Conservation (phyloP, 2,329 filamentous ascomycete genomes). For the Berkeleyomyces rouxiae region DNA sequence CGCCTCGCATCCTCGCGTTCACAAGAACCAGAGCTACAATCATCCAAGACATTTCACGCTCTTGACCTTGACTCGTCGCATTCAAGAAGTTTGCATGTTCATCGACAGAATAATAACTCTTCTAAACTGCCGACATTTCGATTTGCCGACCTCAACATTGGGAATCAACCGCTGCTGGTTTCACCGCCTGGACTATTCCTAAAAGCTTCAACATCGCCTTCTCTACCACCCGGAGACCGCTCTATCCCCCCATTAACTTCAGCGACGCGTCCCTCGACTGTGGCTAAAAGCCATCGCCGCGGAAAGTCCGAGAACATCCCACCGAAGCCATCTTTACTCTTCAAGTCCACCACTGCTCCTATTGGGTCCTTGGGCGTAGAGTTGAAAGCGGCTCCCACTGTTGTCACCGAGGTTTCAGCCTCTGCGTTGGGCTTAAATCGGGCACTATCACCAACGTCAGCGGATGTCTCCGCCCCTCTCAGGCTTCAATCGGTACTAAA, state of each 20-base stretch:
- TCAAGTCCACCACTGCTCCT: slow-evolving; percentile 4
- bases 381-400: not conserved
- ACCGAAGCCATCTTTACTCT: slow-evolving; percentile 2
- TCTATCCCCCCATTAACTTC: slow-evolving; percentile 25
- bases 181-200: slow-evolving; percentile 18
- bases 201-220: slow-evolving; percentile 18
- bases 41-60: slow-evolving; percentile 10
- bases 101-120: slow-evolving; percentile 36
- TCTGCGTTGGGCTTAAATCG: slow-evolving; percentile 8
- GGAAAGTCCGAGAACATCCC: slow-evolving; percentile 12
- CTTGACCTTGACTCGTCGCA: slow-evolving; percentile 9
- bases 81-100: slow-evolving; percentile 24
- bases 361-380: not conserved
- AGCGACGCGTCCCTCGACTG: slow-evolving; percentile 20
- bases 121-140: slow-evolving; percentile 40
- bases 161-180: slow-evolving; percentile 17
- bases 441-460: slow-evolving; percentile 17
- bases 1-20: slow-evolving; percentile 3
- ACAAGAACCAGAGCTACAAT: slow-evolving; percentile 9
- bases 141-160: slow-evolving; percentile 30
- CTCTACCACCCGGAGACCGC: slow-evolving; percentile 18
- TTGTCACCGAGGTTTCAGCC: slow-evolving; percentile 8
- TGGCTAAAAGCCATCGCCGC: slow-evolving; percentile 16
- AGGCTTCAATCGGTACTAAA: slow-evolving; percentile 8
- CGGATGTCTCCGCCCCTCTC: slow-evolving; percentile 12